Evolutionary conservation across 2,329 filamentous ascomycete species (phyloP).

Genomic region (Cladophialophora exuberans): DNA sequence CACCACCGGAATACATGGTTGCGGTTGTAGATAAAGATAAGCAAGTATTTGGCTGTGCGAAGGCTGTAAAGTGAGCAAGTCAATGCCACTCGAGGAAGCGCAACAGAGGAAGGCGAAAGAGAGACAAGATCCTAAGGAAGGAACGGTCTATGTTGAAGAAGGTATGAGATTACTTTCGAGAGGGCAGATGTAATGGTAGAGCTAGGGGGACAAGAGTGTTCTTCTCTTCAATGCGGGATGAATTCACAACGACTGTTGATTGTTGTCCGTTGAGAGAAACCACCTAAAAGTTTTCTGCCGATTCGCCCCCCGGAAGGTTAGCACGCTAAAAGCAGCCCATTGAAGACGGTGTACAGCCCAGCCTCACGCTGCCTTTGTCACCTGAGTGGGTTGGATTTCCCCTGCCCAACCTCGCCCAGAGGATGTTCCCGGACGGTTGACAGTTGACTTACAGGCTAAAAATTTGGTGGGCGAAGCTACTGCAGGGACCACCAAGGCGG

Average conservation of each 20-base stretch:
- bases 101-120: constrained; percentile 12
- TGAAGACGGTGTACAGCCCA: background rate
- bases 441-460: constrained; percentile 8
- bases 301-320: constrained; percentile 6
- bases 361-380: constrained; percentile 11
- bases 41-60: background rate
- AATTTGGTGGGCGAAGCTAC: constrained; percentile 22
- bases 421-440: constrained; percentile 2
- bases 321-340: constrained; percentile 8
- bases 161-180: background rate
- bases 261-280: constrained; percentile 19
- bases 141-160: background rate
- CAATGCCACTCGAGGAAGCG: constrained; percentile 33
- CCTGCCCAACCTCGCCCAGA: constrained; percentile 5
- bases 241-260: constrained; percentile 16
- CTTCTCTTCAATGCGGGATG: constrained; percentile 9
- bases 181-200: background rate
- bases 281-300: constrained; percentile 20
- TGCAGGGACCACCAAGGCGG: constrained; percentile 25
- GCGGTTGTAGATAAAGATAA: constrained; percentile 13
- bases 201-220: constrained; percentile 10
- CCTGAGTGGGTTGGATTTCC: too few relatives aligned
- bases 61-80: constrained; percentile 34
- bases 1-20: constrained; percentile 35
- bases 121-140: constrained; percentile 8